Conservation (phyloP, 1,284 basidiomycete genomes). For the Phenoliferia sp. region DNA sequence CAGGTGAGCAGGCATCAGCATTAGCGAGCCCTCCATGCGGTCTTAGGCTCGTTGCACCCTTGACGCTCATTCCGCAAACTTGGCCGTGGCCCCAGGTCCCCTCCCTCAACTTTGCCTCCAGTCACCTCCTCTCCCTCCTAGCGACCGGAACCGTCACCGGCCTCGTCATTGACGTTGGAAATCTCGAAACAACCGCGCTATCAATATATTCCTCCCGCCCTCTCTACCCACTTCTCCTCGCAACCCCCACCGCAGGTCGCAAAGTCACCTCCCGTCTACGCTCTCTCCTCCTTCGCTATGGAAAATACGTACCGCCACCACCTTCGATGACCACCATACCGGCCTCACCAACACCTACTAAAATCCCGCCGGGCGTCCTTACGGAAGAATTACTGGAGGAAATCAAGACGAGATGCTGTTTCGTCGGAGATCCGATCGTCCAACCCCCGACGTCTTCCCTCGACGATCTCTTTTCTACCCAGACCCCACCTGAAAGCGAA, state of each 20-base stretch:
- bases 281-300: slow-evolving; percentile 71
- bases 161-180: slow-evolving; percentile 85
- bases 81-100: slow-evolving; percentile 67
- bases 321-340: slow-evolving; percentile 46
- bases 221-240: slow-evolving; percentile 69
- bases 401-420: slow-evolving; percentile 73
- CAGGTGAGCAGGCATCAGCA: slow-evolving; percentile 54
- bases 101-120: slow-evolving; percentile 84
- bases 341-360: slow-evolving; percentile 48
- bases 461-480: neutral
- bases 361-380: slow-evolving; percentile 67
- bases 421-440: slow-evolving; percentile 49
- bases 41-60: neutral
- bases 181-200: slow-evolving; percentile 79
- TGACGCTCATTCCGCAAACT: neutral
- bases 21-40: neutral
- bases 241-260: slow-evolving; percentile 74
- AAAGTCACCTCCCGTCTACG: slow-evolving; percentile 69
- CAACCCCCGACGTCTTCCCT: neutral
- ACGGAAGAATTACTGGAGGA: slow-evolving; percentile 71
- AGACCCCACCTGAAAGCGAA: no score
- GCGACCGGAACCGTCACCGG: slow-evolving; percentile 84
- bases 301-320: slow-evolving; percentile 68
- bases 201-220: slow-evolving; percentile 85
- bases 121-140: slow-evolving; percentile 75